Conservation (phyloP, 345 rosid genomes). For the Tarenaya hassleriana region DNA sequence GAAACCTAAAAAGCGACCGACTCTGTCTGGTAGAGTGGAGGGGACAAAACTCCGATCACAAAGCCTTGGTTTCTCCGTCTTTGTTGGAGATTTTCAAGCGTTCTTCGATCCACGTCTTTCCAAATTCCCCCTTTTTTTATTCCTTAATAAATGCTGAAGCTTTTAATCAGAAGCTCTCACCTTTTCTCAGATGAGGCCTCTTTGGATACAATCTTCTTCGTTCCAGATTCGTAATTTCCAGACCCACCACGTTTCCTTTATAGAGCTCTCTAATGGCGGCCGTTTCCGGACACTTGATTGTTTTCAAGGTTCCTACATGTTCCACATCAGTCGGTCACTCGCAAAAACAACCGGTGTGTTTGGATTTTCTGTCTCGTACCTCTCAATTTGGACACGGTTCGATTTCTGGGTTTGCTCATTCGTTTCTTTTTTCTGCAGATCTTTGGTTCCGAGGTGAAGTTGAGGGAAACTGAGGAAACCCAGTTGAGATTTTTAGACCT, state of each 20-base stretch:
- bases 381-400: neutral
- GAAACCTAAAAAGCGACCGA: too few relatives aligned
- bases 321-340: slow-evolving; percentile 19
- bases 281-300: slow-evolving; percentile 11
- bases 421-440: slow-evolving; percentile 23
- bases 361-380: slow-evolving; percentile 4
- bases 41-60: too few relatives aligned
- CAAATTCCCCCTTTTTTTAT: neutral
- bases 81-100: slow-evolving; percentile 52
- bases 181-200: slow-evolving; percentile 11
- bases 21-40: too few relatives aligned
- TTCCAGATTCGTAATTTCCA: slow-evolving; percentile 25
- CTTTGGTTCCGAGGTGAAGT: slow-evolving; percentile 10
- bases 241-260: slow-evolving; percentile 13
- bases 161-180: neutral
- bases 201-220: slow-evolving; percentile 21
- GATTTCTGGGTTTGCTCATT: neutral
- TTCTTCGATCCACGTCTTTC: slow-evolving; percentile 26
- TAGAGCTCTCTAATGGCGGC: slow-evolving; percentile 24
- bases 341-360: slow-evolving; percentile 17
- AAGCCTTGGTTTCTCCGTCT: slow-evolving; percentile 59
- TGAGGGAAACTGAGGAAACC: slow-evolving; percentile 13
- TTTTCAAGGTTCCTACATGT: slow-evolving; percentile 21
- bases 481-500: slow-evolving; percentile 20
- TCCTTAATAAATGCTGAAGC: neutral